phyloP scores from a whole-genome alignment of 1,284 basidiomycete species.

The Ceratobasidium sp. region DNA sequence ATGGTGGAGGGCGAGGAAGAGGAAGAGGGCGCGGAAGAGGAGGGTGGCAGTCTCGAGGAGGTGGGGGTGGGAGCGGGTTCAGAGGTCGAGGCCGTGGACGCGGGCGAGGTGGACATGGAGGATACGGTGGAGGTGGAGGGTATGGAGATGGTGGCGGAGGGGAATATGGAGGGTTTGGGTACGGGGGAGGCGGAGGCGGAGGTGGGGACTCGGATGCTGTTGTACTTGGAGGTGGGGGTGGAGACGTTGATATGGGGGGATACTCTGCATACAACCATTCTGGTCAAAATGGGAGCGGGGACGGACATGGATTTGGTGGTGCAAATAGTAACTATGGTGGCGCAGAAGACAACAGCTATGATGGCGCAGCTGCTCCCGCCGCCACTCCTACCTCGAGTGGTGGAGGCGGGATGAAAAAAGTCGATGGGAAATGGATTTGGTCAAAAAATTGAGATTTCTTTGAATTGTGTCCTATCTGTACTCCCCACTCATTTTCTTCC shows the following conservation, averaged over 20 bases:
- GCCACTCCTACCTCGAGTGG: slow-evolving; percentile 48
- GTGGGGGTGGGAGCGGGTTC: slow-evolving; percentile 55
- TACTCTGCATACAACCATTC: slow-evolving; percentile 21
- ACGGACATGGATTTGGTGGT: background rate
- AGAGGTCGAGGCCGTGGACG: slow-evolving; percentile 53
- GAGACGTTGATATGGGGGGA: slow-evolving; percentile 35
- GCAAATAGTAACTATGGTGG: background rate
- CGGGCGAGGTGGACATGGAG: slow-evolving; percentile 38
- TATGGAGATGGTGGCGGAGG: slow-evolving; percentile 49
- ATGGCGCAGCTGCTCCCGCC: background rate
- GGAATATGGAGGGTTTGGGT: slow-evolving; percentile 51
- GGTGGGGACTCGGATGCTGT: slow-evolving; percentile 66
- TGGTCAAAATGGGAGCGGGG: background rate
- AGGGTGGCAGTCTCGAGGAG: slow-evolving; percentile 58
- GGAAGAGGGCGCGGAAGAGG: slow-evolving; percentile 64
- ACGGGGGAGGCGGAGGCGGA: slow-evolving; percentile 55
- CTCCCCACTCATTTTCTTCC: background rate
- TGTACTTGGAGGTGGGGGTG: slow-evolving; percentile 67
- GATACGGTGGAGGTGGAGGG: slow-evolving; percentile 17
- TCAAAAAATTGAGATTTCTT: slow-evolving; percentile 9
- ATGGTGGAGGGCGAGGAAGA: slow-evolving; percentile 31
- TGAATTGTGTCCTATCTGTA: background rate
- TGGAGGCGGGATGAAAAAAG: slow-evolving; percentile 74
- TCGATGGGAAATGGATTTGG: slow-evolving; percentile 79
- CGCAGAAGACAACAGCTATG: background rate